These are phyloP conservation scores for Globisporangium solare DNA, from an alignment of 352 stramenopile genomes.

Conservation along the genomic window DNA sequence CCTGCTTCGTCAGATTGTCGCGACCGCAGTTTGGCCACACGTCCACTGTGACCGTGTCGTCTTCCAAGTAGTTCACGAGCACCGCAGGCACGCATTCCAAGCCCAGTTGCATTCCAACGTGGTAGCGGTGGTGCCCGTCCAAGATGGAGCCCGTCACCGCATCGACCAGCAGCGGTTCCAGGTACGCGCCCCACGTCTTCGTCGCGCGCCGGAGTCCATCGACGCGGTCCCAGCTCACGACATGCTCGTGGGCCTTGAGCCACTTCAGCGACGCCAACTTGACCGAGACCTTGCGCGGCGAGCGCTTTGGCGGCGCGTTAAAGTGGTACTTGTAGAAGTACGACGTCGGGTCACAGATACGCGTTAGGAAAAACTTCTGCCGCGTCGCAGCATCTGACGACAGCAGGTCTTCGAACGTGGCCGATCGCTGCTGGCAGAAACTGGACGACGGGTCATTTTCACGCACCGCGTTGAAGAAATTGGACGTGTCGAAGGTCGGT, in stretches of 20 bases:
- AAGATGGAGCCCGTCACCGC: slow-evolving; percentile 67
- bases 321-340: slow-evolving; percentile 91
- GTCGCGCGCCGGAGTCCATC: slow-evolving; percentile 73
- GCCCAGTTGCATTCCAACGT: slow-evolving; percentile 69
- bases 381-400: slow-evolving; percentile 50
- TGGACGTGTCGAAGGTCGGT: slow-evolving; percentile 47
- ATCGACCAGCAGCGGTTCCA: slow-evolving; percentile 82
- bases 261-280: slow-evolving; percentile 56
- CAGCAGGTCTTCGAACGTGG: slow-evolving; percentile 78
- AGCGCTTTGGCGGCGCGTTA: slow-evolving; percentile 54
- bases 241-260: slow-evolving; percentile 82
- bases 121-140: slow-evolving; percentile 82
- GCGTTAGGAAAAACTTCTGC: slow-evolving; percentile 81
- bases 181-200: slow-evolving; percentile 72
- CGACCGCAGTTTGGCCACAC: slow-evolving; percentile 83
- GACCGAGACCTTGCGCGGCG: slow-evolving; percentile 58
- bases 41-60: slow-evolving; percentile 81
- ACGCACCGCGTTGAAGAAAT: slow-evolving; percentile 80
- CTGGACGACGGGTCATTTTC: slow-evolving; percentile 79
- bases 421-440: slow-evolving; percentile 68
- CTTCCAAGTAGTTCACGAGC: slow-evolving; percentile 78
- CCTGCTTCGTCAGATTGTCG: slow-evolving; percentile 74
- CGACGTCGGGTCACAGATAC: slow-evolving; percentile 82
- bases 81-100: slow-evolving; percentile 68
- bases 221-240: slow-evolving; percentile 84